Evolutionary conservation across 768 basidiomycete genomes (phyloP), one percentile per base, ranked within the genome.

Genomic region (Kwoniella botswanensis): DNA sequence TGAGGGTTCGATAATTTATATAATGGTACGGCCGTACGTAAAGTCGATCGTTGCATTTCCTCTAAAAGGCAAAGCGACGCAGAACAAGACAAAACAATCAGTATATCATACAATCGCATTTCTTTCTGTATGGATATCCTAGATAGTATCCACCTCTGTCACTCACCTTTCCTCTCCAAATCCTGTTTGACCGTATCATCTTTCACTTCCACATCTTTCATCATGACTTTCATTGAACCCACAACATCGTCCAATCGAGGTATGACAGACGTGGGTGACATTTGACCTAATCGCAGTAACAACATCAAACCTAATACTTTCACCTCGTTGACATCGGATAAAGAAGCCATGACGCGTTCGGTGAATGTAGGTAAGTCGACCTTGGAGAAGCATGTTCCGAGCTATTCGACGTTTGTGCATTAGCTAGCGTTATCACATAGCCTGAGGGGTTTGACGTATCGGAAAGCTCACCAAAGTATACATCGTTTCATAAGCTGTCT

Each of bases 401-500:
- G 75, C 79, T 80, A 53, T 53, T 11, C 17, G 35, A 21, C 6
- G 18, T 11, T 55, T 17, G 43, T 61, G 24, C 65, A 64, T 53
- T 41, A 63, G 61, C 70, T 57, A 41, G 4, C 17, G 43, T 22
- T 54, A 15, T 55, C 11, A 44, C 42, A n/a, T 29, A 21, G 26
- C 24, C 17, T 64, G 24, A 26, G 26, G 26, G 26, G 26, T 9
- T 22, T 15, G 35, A 41, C 12, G 52, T 21, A 63, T n/a, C 5
- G 17, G 17, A 13, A 7, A 52, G 56, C 68, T 65, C 22, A 70
- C 68, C 50, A 70, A 35, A 46, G 59, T 63, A 52, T 62, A 95
- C 86, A 98, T 93, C 1, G 94, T 94, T 84, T 99, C 97, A 84
- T 93, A 98, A 2, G 97, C 96, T 0, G 93, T 95, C 87, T 98